Conservation (phyloP, 257 asterid genomes). For the Ligustrum vulgare region DNA sequence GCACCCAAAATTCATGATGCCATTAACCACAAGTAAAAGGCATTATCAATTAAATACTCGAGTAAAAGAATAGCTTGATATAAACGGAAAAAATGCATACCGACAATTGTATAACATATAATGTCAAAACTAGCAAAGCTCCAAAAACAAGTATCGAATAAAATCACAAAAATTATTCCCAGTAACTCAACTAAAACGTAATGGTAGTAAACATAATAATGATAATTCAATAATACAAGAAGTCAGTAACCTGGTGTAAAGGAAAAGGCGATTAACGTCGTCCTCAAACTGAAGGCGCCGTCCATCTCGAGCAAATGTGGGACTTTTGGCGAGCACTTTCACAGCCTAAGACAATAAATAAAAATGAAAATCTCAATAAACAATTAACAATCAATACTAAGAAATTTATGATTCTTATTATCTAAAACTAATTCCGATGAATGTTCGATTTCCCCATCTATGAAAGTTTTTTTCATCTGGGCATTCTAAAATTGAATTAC, state of each 20-base stretch:
- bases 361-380: slow-evolving; percentile 6
- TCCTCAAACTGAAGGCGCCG: slow-evolving; percentile 74
- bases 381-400: slow-evolving; percentile 1
- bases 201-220: background rate
- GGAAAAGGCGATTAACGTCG: slow-evolving; percentile 77
- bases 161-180: background rate
- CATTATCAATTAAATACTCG: background rate
- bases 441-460: background rate
- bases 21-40: background rate
- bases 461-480: background rate
- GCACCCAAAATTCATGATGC: background rate
- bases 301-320: slow-evolving; percentile 68
- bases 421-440: slow-evolving; percentile 4
- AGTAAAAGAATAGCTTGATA: background rate
- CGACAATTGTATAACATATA: background rate
- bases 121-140: background rate
- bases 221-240: slow-evolving; percentile 9
- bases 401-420: background rate
- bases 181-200: background rate
- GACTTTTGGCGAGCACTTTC: slow-evolving; percentile 85
- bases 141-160: slow-evolving; percentile 2
- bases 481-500: background rate
- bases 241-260: slow-evolving; percentile 63
- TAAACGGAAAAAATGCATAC: background rate
- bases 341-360: slow-evolving; percentile 54